Conservation (phyloP, 2,329 filamentous ascomycete species). For the Aspergillus uvarum region DNA sequence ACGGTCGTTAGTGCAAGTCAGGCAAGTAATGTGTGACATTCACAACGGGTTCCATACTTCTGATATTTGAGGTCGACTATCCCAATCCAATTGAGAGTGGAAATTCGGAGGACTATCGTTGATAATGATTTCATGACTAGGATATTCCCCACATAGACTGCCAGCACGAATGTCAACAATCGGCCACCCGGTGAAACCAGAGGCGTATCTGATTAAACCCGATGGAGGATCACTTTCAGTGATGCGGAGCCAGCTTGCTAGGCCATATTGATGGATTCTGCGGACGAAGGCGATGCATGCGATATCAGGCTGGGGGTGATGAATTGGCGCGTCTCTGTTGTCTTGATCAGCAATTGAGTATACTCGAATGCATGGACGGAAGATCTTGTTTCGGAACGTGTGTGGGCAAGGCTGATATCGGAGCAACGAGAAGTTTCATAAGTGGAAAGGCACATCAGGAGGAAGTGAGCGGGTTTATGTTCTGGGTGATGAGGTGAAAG, state of each 20-base stretch:
- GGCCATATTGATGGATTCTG: constrained; percentile 56
- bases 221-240: constrained; percentile 51
- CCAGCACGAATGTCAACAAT: too few relatives aligned
- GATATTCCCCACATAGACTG: too few relatives aligned
- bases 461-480: too few relatives aligned
- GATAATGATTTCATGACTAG: too few relatives aligned
- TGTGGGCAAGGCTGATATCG: constrained; percentile 11
- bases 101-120: constrained; percentile 35
- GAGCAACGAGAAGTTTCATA: too few relatives aligned
- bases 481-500: too few relatives aligned
- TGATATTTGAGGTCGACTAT: constrained; percentile 42
- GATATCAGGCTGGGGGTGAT: constrained; percentile 53
- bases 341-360: constrained; percentile 61
- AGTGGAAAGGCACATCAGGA: too few relatives aligned
- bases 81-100: constrained; percentile 45
- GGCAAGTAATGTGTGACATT: constrained; percentile 35
- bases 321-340: constrained; percentile 58
- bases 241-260: constrained; percentile 59
- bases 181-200: constrained; percentile 46
- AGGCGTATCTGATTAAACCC: constrained; percentile 50
- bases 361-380: constrained; percentile 49
- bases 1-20: constrained; percentile 5
- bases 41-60: constrained; percentile 47
- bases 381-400: constrained; percentile 31
- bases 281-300: constrained; percentile 58